These are phyloP conservation scores for Tolypocladium endophyticum DNA, from an alignment of 2,329 filamentous ascomycete genomes.

Conservation along the genomic window DNA sequence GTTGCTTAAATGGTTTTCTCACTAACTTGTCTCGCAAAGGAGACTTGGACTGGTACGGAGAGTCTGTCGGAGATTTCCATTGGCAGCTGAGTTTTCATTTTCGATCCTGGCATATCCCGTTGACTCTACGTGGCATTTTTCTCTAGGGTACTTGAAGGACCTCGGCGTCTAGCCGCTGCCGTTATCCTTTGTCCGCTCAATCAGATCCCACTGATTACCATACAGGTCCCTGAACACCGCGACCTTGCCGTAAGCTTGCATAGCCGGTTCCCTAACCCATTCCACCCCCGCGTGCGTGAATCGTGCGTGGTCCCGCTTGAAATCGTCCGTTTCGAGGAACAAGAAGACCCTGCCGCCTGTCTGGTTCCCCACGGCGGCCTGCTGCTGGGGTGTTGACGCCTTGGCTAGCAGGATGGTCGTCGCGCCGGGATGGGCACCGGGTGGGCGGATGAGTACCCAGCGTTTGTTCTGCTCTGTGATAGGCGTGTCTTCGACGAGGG, in stretches of 20 bases:
- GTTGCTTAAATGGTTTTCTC: no score
- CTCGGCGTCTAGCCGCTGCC: not conserved
- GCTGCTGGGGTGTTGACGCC: slow-evolving; percentile 5
- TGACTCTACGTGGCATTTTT: not conserved
- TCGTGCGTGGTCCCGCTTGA: not conserved
- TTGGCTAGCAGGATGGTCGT: slow-evolving; percentile 4
- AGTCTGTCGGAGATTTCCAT: no score
- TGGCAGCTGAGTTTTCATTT: no score
- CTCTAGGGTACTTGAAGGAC: no score
- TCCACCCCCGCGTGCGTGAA: slow-evolving; percentile 2
- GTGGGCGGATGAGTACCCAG: slow-evolving; percentile 4
- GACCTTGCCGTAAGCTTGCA: slow-evolving; percentile 5
- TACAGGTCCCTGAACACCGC: slow-evolving; percentile 8
- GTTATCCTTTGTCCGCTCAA: not conserved
- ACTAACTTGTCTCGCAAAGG: no score
- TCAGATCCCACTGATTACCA: slow-evolving; percentile 7
- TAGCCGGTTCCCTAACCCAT: slow-evolving; percentile 3
- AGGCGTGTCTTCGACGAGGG: slow-evolving; percentile 6
- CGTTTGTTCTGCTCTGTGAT: slow-evolving; percentile 4
- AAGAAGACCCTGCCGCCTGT: slow-evolving; percentile 7
- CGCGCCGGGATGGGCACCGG: not conserved
- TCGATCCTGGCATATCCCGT: no score
- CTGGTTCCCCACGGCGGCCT: slow-evolving; percentile 5
- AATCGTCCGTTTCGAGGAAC: slow-evolving; percentile 9
- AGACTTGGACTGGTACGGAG: no score